These are phyloP conservation scores for Rubia peregrina DNA, from an alignment of 305 asterid genomes.

Conservation along the genomic window DNA sequence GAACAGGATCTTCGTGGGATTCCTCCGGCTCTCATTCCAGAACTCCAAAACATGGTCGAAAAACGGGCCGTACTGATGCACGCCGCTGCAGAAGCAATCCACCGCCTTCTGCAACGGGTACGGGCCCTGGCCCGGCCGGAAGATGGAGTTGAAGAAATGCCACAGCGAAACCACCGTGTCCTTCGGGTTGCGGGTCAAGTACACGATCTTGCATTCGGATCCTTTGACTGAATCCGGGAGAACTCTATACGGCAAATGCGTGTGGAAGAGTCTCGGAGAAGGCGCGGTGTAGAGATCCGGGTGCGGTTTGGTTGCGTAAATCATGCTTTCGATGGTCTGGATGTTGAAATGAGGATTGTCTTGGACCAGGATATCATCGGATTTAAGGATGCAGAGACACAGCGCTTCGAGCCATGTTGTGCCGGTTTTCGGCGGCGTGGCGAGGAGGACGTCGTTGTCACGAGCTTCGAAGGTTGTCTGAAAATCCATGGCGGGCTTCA, in stretches of 20 bases:
- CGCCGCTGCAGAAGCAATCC: conserved; percentile 41
- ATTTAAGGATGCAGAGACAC: conserved; percentile 29
- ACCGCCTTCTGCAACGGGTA: conserved; percentile 37
- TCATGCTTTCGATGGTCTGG: conserved; percentile 38
- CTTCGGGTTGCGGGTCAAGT: conserved; percentile 51
- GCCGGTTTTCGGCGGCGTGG: conserved; percentile 53
- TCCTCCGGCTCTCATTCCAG: conserved; percentile 34
- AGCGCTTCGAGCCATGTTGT: conserved; percentile 63
- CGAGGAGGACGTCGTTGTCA: conserved; percentile 38
- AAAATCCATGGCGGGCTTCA: conserved; percentile 33
- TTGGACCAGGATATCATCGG: conserved; percentile 16
- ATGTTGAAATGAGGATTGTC: conserved; percentile 46
- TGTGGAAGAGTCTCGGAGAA: conserved; percentile 42
- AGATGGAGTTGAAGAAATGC: conserved; percentile 45
- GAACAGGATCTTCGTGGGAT: conserved; percentile 42
- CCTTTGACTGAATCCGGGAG: conserved; percentile 36
- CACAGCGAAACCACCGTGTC: conserved; percentile 43
- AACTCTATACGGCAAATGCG: conserved; percentile 35
- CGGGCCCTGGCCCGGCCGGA: conserved; percentile 29
- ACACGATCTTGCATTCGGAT: conserved; percentile 35
- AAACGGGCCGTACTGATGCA: conserved; percentile 40
- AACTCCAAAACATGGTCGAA: conserved; percentile 40
- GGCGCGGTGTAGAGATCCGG: conserved; percentile 27
- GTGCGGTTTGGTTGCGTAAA: conserved; percentile 30
- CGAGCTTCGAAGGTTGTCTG: conserved; percentile 31